These are phyloP conservation scores for Amanita muscaria DNA, from an alignment of 768 basidiomycete genomes.

Conservation along the genomic window DNA sequence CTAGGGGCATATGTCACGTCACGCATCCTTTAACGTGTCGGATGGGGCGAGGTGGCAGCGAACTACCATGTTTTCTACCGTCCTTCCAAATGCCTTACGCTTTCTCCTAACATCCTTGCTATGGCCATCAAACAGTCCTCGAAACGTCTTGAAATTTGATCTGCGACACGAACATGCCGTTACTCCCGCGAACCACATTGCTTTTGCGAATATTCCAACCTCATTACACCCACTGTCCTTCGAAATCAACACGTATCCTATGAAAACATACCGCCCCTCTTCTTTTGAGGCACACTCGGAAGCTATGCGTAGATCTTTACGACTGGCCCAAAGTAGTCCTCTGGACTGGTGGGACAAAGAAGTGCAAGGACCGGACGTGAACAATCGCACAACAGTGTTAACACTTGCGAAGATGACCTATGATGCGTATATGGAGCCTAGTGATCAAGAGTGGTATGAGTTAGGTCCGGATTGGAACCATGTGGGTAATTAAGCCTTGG, in stretches of 20 bases:
- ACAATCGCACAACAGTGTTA: slow-evolving; percentile 56
- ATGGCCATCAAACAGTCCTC: slow-evolving; percentile 22
- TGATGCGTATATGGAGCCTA: slow-evolving; percentile 56
- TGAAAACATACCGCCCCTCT: slow-evolving; percentile 33
- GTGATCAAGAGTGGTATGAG: slow-evolving; percentile 57
- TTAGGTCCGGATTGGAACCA: slow-evolving; percentile 26
- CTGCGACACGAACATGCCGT: slow-evolving; percentile 50
- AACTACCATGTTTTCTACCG: slow-evolving; percentile 6
- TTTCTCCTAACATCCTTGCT: slow-evolving; percentile 27
- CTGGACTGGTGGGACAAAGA: slow-evolving; percentile 53
- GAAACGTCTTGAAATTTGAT: slow-evolving; percentile 30
- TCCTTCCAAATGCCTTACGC: slow-evolving; percentile 9
- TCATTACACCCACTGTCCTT: slow-evolving; percentile 21
- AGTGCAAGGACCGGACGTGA: slow-evolving; percentile 56
- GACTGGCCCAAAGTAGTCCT: slow-evolving; percentile 20
- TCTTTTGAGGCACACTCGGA: slow-evolving; percentile 25
- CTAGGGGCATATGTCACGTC: slow-evolving; percentile 3
- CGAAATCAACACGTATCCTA: slow-evolving; percentile 24
- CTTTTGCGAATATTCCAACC: slow-evolving; percentile 41
- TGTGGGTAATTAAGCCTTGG: not conserved
- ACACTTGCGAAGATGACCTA: slow-evolving; percentile 79
- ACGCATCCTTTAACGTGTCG: no score
- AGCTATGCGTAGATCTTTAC: slow-evolving; percentile 26
- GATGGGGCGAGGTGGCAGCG: not conserved
- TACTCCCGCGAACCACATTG: slow-evolving; percentile 28